Base-by-base conservation (phyloP, 2,329 filamentous ascomycete species). In the Scleromitrula shiraiana region DNA sequence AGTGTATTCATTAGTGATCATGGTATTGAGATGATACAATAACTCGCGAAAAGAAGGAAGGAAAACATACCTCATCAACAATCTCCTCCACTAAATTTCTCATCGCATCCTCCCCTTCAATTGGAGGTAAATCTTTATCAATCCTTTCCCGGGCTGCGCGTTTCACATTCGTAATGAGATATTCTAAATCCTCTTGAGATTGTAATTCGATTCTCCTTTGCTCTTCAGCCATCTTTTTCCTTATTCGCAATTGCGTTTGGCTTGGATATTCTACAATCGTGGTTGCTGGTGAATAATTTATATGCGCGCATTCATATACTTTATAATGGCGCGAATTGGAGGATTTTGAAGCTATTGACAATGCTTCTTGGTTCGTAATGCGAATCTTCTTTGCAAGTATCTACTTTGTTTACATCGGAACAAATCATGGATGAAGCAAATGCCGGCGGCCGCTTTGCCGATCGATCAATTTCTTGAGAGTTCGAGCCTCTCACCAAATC, bases 181-280 rank as follows among this genome's bases (percentile, higher is more conserved):
- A 86, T 48, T 75, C 68, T 27, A 90, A 74, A 67, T 91, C 86
- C 41, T 83, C 79, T 35, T 80, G 77, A n/a, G 77, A 76, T 68
- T 90, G 85, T 43, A 91, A 78, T 68, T 90, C 86, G 64, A 91
- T 85, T 68, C 82, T 84, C 64, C 86, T 82, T 66, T 88, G 80
- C 56, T 55, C 55, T 49, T 65, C 62, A 5, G 62, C 53, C 63
- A 65, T 65, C 17, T 19, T 37, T 36, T 22, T 19, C 4, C 26
- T 46, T 4, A 20, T 33, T 14, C n/a, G 8, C 24, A 20, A 14
- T n/a, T 22, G n/a, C 14, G 7, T 7, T 40, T 7, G 2, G 7
- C 10, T 2, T n/a, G n/a, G n/a, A n/a, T n/a, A n/a, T n/a, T n/a
- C n/a, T n/a, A n/a, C n/a, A n/a, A n/a, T n/a, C n/a, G n/a, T n/a